Percentiles rank a stretch among this genome's conserved stretches.
phyloP scores from a whole-genome alignment of 352 stramenopile genomes.

The Phytopythium vexans region DNA sequence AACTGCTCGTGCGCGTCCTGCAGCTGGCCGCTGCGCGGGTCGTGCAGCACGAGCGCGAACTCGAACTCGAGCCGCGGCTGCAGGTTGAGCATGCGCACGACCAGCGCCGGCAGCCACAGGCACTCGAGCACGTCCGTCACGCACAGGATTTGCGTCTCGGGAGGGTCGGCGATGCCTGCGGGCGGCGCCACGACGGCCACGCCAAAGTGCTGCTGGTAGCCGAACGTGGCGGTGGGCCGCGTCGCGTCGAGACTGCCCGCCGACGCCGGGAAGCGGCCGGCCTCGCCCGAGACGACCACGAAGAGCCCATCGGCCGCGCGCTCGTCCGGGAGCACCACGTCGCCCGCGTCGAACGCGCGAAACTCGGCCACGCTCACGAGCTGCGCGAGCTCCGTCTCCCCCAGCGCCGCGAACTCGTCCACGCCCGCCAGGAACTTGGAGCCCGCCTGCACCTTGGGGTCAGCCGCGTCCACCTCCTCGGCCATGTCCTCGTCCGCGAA shows the following conservation, averaged over 20 bases:
- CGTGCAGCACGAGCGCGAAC: slow-evolving; percentile 54
- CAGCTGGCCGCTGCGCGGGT: slow-evolving; percentile 19
- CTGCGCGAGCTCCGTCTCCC: slow-evolving; percentile 51
- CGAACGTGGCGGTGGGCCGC: slow-evolving; percentile 23
- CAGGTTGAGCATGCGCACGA: slow-evolving; percentile 59
- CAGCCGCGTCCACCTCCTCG: slow-evolving; percentile 46
- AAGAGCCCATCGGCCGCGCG: slow-evolving; percentile 49
- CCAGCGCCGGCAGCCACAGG: slow-evolving; percentile 48
- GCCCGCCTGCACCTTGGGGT: slow-evolving; percentile 45
- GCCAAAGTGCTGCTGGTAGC: slow-evolving; percentile 61
- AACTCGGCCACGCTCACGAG: slow-evolving; percentile 45
- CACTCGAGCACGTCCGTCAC: slow-evolving; percentile 41
- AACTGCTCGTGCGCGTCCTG: slow-evolving; percentile 36
- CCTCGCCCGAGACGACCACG: slow-evolving; percentile 41
- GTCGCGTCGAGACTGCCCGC: slow-evolving; percentile 18
- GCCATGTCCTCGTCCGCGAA: slow-evolving; percentile 48
- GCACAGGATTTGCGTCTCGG: slow-evolving; percentile 27
- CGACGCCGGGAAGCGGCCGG: slow-evolving; percentile 18
- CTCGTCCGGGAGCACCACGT: slow-evolving; percentile 44
- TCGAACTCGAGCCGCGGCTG: slow-evolving; percentile 56
- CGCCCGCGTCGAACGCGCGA: slow-evolving; percentile 26
- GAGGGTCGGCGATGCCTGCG: slow-evolving; percentile 16
- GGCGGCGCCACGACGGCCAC: slow-evolving; percentile 36
- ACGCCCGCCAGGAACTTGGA: slow-evolving; percentile 57
- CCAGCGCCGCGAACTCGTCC: slow-evolving; percentile 54